A percentile compares a stretch with the other conserved stretches of the same genome.
phyloP scores from a whole-genome alignment of 352 stramenopile genomes.

The Saprolegnia diclina region DNA sequence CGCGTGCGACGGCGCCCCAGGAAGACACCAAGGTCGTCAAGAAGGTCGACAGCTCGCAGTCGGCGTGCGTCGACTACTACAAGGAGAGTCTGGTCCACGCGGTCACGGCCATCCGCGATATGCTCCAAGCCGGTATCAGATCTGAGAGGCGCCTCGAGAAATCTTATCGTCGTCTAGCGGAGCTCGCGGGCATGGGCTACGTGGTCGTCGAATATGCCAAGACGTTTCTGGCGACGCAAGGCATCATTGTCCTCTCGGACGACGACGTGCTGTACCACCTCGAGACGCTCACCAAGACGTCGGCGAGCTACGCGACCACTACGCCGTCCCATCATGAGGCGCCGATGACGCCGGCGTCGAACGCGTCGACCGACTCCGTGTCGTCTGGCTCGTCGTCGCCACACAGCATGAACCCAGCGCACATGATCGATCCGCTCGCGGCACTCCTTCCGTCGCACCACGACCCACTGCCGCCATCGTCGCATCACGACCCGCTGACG shows the following conservation, averaged over 20 bases:
- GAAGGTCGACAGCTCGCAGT: constrained; percentile 22
- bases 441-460: not conserved
- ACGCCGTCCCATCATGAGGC: not conserved
- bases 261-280: constrained; percentile 17
- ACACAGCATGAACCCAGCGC: not conserved
- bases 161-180: not conserved
- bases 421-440: not conserved
- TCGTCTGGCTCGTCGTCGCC: constrained; percentile 1
- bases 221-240: constrained; percentile 18
- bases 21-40: constrained; percentile 24
- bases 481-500: not conserved
- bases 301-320: not conserved
- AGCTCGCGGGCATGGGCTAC: constrained; percentile 21
- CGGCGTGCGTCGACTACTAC: constrained; percentile 20
- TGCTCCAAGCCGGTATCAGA: constrained; percentile 6
- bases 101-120: constrained; percentile 19
- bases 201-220: constrained; percentile 21
- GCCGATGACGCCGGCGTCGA: not conserved
- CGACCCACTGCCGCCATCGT: not conserved
- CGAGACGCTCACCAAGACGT: constrained; percentile 12
- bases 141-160: not conserved
- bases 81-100: not conserved
- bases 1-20: constrained; percentile 4
- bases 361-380: not conserved
- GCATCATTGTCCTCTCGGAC: constrained; percentile 15